Percentiles rank a stretch among this genome's conserved stretches.
Conservation (phyloP, 441 rosid genomes). For the Iberis amara region DNA sequence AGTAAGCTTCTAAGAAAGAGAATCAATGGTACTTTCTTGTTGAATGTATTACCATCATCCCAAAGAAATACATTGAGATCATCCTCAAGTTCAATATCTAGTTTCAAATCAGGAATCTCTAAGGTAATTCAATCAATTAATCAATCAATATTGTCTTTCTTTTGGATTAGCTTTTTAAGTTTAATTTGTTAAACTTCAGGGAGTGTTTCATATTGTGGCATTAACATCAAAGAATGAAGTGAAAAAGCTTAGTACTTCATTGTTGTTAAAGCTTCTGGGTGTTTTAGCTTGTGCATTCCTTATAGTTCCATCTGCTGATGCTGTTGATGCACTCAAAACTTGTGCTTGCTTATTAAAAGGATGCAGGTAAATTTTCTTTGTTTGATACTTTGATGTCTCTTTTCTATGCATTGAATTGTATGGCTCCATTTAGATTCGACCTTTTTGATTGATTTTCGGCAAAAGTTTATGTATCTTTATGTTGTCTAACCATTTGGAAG, state of each 20-base stretch:
- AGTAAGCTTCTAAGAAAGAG: conserved; percentile 34
- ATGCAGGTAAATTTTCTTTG: conserved; percentile 62
- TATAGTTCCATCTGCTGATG: conserved; percentile 82
- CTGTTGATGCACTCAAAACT: conserved; percentile 88
- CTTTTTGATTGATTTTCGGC: conserved; percentile 1
- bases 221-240: conserved; percentile 31
- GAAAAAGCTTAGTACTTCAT: conserved; percentile 39
- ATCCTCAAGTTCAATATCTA: conserved; percentile 30
- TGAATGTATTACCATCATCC: conserved; percentile 34
- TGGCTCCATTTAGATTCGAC: no score
- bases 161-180: no score
- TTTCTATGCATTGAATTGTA: no score
- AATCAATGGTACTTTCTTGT: conserved; percentile 31
- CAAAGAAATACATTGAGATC: conserved; percentile 37
- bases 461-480: conserved; percentile 7
- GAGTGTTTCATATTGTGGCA: conserved; percentile 36
- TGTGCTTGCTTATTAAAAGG: conserved; percentile 82
- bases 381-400: no score
- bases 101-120: conserved; percentile 30
- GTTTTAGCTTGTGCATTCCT: conserved; percentile 55
- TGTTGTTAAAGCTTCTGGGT: conserved; percentile 42
- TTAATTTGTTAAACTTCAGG: conserved; percentile 24
- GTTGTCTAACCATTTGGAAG: conserved; percentile 19
- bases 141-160: no score
- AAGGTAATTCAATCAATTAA: conserved; percentile 37